Evolutionary conservation across 768 basidiomycete species (phyloP).

Genomic region (Suillus americanus): DNA sequence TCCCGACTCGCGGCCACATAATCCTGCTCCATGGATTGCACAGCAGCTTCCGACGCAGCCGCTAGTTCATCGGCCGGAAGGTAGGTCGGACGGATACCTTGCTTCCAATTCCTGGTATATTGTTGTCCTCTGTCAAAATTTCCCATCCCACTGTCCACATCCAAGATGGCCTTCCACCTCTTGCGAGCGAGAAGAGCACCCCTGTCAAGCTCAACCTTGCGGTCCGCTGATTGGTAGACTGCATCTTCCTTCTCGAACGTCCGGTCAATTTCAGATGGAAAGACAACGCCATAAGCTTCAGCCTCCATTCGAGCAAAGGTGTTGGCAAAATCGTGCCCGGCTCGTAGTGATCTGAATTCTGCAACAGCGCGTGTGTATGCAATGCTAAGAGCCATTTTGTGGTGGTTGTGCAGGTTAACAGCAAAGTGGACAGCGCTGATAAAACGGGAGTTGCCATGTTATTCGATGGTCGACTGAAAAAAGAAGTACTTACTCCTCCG

Average conservation of each 20-base stretch:
- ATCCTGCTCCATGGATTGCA: constrained; percentile 14
- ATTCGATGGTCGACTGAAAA: background rate
- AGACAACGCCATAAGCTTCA: constrained; percentile 66
- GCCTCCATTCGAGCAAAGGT: constrained; percentile 81
- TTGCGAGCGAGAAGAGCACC: constrained; percentile 66
- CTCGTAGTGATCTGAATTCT: constrained; percentile 87
- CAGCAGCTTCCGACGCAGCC: constrained; percentile 22
- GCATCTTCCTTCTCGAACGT: constrained; percentile 62
- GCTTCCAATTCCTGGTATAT: constrained; percentile 72
- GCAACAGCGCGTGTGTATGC: constrained; percentile 80
- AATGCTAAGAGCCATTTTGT: constrained; percentile 61
- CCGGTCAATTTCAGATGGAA: constrained; percentile 61
- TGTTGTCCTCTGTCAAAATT: constrained; percentile 73
- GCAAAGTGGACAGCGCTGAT: constrained; percentile 79
- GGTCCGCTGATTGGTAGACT: constrained; percentile 58
- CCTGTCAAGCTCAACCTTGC: constrained; percentile 54
- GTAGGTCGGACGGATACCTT: constrained; percentile 68
- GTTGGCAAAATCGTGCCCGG: constrained; percentile 78
- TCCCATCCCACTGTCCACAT: constrained; percentile 37
- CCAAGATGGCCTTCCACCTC: constrained; percentile 72
- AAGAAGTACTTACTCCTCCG: constrained; percentile 78
- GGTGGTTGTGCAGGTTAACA: constrained; percentile 71
- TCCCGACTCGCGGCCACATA: constrained; percentile 8
- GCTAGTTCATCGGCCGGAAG: constrained; percentile 47
- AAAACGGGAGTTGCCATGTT: constrained; percentile 13